These are phyloP conservation scores for Luffa acutangula DNA, from an alignment of 306 rosid species.

Conservation along the genomic window DNA sequence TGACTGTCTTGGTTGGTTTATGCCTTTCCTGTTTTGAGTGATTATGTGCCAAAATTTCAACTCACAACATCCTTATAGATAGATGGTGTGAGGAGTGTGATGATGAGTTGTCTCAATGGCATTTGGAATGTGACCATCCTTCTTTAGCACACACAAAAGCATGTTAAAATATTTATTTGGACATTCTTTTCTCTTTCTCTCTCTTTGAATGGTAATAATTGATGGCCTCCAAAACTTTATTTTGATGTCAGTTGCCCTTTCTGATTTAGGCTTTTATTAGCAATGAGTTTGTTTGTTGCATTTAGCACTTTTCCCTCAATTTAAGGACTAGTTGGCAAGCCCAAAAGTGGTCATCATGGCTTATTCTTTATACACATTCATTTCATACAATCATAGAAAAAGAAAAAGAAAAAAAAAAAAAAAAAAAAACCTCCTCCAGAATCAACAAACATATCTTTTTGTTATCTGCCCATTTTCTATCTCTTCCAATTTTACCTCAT, in stretches of 20 bases:
- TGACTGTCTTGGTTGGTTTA: not conserved
- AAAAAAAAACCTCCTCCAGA: not conserved
- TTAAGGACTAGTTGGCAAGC: conserved; percentile 9
- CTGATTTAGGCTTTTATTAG: conserved; percentile 3
- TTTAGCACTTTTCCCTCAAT: conserved; percentile 9
- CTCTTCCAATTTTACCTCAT: not conserved
- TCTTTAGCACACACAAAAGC: not conserved
- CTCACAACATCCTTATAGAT: not conserved
- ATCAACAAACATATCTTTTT: not conserved
- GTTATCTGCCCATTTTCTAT: not conserved
- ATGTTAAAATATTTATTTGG: not conserved
- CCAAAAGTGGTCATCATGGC: not conserved
- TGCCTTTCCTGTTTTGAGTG: conserved; percentile 5
- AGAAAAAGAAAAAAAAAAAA: not conserved
- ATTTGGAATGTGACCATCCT: not conserved
- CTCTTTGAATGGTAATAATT: not conserved
- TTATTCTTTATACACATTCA: not conserved
- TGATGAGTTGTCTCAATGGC: conserved; percentile 1
- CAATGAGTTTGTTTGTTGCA: conserved; percentile 10
- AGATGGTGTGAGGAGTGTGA: not conserved
- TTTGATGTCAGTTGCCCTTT: conserved; percentile 8
- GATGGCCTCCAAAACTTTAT: conserved; percentile 2
- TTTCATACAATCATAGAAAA: conserved; percentile 6
- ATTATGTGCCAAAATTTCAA: not conserved
- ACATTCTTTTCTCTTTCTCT: not conserved